Base-by-base conservation (phyloP, 805 yeast species). In the Clavispora santaluciae region DNA sequence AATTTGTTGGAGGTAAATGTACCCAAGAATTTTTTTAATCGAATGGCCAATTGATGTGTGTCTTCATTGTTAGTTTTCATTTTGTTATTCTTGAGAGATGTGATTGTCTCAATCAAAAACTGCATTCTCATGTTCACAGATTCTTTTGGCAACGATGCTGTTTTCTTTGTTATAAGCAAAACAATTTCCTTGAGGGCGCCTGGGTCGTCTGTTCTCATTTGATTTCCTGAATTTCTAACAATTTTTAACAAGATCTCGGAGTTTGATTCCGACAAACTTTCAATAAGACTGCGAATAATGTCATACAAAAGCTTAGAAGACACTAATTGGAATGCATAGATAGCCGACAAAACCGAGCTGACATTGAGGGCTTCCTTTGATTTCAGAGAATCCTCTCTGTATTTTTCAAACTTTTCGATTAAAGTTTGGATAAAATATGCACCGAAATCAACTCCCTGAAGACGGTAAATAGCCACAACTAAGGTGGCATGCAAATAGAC, bases 121-220 rank as follows among this genome's bases (percentile, higher is more conserved):
- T 78, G 81, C 35, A 90, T 78, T 61, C 98, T 80, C 2, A 93
- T 66, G 33, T 60, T 77, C 53, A 60, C 56, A 20, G 39, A 39
- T 5, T 56, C 55, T 10, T 57, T 61, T 15, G 70, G 70, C 12
- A 70, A 57, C 1, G 60, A 57, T 1, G 68, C 51, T 3, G 75
- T 60, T 24, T 66, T 66, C 48, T 83, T 86, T 2, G 48, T 35
- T 26, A 84, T 65, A 31, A 72, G 68, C 3, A 75, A 39, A 10
- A 89, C 78, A 36, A 91, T 89, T 33, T 86, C 90, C 56, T 85
- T 89, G 40, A 93, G 70, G 0, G 96, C 82, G 8, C 75, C 61
- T 1, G 98, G 95, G 58, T 93, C 99, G 59, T 93, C 99, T 4
- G 86, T 66, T 56, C 99, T 79, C 63, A 93, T 76, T 55, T 86